These are phyloP conservation scores for Acer negundo DNA, from an alignment of 345 rosid species.

Conservation along the genomic window DNA sequence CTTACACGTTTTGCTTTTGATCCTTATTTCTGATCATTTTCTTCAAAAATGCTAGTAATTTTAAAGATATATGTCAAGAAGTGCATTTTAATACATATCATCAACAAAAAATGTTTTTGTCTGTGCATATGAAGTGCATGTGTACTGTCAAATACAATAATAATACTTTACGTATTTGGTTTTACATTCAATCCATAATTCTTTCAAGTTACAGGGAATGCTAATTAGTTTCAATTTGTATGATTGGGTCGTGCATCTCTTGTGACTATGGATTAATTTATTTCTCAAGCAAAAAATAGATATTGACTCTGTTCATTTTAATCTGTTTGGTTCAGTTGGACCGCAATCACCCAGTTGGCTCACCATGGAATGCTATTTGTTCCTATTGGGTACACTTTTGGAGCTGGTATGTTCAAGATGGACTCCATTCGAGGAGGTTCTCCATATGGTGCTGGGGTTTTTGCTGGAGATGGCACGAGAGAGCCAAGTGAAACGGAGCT, in stretches of 20 bases:
- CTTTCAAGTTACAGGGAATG: slow-evolving; percentile 5
- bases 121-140: slow-evolving; percentile 2
- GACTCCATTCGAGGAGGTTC: slow-evolving; percentile 75
- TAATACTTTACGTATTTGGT: not conserved
- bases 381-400: slow-evolving; percentile 82
- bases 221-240: not conserved
- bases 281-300: not conserved
- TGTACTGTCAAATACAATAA: not conserved
- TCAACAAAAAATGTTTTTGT: not conserved
- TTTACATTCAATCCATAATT: not conserved
- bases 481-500: slow-evolving; percentile 67
- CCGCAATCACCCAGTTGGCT: slow-evolving; percentile 73
- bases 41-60: not conserved
- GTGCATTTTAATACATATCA: not conserved
- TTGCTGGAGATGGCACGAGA: slow-evolving; percentile 77
- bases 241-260: not conserved
- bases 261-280: not conserved
- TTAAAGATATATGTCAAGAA: not conserved
- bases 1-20: not conserved
- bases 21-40: not conserved
- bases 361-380: slow-evolving; percentile 90
- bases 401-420: slow-evolving; percentile 83
- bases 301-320: not conserved
- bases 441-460: slow-evolving; percentile 73
- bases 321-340: slow-evolving; percentile 50